These are phyloP conservation scores for Hemisphaericaspora lyxosophila DNA, from an alignment of 1,139 yeast species.

Conservation along the genomic window DNA sequence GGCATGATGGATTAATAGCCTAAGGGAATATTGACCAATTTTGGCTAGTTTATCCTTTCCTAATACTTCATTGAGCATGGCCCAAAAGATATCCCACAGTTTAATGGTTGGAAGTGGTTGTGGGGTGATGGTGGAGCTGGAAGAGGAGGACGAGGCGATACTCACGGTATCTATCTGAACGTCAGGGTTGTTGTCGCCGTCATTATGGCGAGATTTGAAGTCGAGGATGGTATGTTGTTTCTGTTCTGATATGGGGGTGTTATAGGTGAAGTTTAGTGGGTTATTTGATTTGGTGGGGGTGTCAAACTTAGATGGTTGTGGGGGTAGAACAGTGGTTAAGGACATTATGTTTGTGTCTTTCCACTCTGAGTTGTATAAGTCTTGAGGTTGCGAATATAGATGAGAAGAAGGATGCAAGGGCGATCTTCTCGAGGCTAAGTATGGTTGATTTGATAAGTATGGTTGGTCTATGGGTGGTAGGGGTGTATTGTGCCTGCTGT, in stretches of 20 bases:
- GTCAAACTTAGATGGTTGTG: constrained; percentile 18
- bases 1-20: constrained; percentile 53
- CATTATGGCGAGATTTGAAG: background rate
- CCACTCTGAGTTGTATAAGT: constrained; percentile 39
- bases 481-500: background rate
- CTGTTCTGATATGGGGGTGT: background rate
- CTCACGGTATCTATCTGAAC: constrained; percentile 1
- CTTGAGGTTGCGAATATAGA: constrained; percentile 19
- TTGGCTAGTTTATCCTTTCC: constrained; percentile 76
- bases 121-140: background rate
- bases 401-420: constrained; percentile 13
- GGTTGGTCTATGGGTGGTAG: background rate
- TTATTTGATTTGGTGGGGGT: background rate
- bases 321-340: constrained; percentile 7
- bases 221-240: background rate
- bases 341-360: constrained; percentile 19
- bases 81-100: constrained; percentile 47
- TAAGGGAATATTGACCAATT: constrained; percentile 56
- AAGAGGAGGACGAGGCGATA: constrained; percentile 1
- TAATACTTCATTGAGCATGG: constrained; percentile 51
- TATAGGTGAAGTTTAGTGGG: background rate
- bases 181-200: background rate
- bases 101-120: constrained; percentile 8
- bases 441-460: background rate
- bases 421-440: constrained; percentile 7